Evolutionary conservation across 345 rosid genomes (phyloP), one percentile per base, ranked within the genome.

Genomic region (Linum lewisii): DNA sequence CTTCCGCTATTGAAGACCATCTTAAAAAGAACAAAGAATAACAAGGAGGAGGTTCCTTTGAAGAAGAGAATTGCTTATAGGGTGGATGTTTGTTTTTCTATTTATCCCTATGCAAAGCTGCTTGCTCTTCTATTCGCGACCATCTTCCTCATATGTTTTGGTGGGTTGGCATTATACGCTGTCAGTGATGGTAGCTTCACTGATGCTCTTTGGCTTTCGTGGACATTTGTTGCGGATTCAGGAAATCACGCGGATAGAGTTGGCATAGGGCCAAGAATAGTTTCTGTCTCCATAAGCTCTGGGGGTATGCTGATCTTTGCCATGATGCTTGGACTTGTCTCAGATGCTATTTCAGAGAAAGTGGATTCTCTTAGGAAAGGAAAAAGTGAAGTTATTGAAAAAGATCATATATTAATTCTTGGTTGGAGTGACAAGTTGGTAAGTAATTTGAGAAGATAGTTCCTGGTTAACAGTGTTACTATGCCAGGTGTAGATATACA

Each of bases 371-470:
- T 87, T 64, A 65, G 87, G 66, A 90, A 90, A 75, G 97, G 97
- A 63, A 87, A 84, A 71, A 90, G 97, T 34, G 94, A 90, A 81
- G 97, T 90, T 61, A 86, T 90, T 61, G 97, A 90, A 69, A 87
- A 83, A 65, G 82, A 81, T 69, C 94, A 90, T 66, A 74, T 81
- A 61, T 75, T 90, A 52, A 78, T 90, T 81, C 93, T 90, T 72
- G 97, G 97, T 56, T 90, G 97, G 97, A 90, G 91, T 49, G 91
- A 87, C 75, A 90, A 87, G 80, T 74, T 90, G 95, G 97, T 90
- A 75, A 68, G 29, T 19, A 29, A 59, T 62, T 63, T 24, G n/a
- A 24, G 24, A 7, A 34, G 26, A 37, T 68, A 21, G 15, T 51
- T 21, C 19, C 19, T 52, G 56, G 7, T 19, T 6, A 19, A 51